A percentile compares a stretch with the other conserved stretches of the same genome.
These are phyloP conservation scores for Crassisporium funariophilum DNA, from an alignment of 768 basidiomycete genomes.

Conservation along the genomic window DNA sequence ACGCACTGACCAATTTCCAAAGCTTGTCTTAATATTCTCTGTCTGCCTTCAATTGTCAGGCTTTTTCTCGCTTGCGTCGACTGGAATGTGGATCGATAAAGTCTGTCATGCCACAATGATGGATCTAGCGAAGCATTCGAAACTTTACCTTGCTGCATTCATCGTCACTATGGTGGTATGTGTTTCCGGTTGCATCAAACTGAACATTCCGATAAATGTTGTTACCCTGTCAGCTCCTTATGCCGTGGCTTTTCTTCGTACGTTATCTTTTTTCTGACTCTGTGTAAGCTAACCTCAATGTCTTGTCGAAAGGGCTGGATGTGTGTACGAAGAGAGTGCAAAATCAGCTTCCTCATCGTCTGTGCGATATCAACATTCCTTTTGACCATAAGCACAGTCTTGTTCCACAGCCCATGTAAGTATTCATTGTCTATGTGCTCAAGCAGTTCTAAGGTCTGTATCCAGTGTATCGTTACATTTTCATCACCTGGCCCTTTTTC, in stretches of 20 bases:
- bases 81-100: slow-evolving; percentile 53
- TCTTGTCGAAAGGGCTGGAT: slow-evolving; percentile 45
- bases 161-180: slow-evolving; percentile 43
- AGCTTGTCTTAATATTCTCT: slow-evolving; percentile 53
- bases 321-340: slow-evolving; percentile 48
- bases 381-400: slow-evolving; percentile 37
- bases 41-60: slow-evolving; percentile 48
- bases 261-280: slow-evolving; percentile 11
- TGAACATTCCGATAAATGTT: not conserved
- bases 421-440: slow-evolving; percentile 6
- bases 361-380: slow-evolving; percentile 38
- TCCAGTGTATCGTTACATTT: slow-evolving; percentile 45
- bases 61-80: slow-evolving; percentile 51
- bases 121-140: slow-evolving; percentile 33
- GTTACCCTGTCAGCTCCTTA: slow-evolving; percentile 30
- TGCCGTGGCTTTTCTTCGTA: slow-evolving; percentile 53
- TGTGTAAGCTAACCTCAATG: not conserved
- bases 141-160: slow-evolving; percentile 44
- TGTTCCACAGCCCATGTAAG: slow-evolving; percentile 47
- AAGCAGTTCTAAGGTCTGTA: not conserved
- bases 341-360: slow-evolving; percentile 41
- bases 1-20: too few relatives aligned
- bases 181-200: not conserved
- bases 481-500: slow-evolving; percentile 50
- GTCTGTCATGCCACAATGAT: slow-evolving; percentile 38